Base-by-base conservation (phyloP, 306 rosid species). In the Vigna unguiculata region DNA sequence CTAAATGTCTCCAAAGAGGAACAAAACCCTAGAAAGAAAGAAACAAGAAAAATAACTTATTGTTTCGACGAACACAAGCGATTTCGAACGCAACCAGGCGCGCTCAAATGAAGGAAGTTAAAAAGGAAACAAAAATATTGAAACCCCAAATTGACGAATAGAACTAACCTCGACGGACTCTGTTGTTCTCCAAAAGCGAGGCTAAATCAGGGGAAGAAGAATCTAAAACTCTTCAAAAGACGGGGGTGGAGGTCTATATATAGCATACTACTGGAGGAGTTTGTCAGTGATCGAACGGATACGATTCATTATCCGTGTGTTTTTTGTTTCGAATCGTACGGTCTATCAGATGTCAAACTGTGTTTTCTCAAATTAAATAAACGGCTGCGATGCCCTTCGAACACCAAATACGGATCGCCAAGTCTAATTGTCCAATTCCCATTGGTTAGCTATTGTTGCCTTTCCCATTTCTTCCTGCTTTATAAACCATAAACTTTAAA, bases 301-400 rank as follows among this genome's bases (percentile, higher is more conserved):
- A 62, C 16, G 61, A 87, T 77, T 68, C 4, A 21, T 8, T 49
- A 69, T 82, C 83, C 83, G 74, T 83, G 93, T 85, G 93, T 79
- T 89, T 87, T 83, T 82, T 83, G 16, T 16, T n/a, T 2, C 3
- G 1, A 13, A 89, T 83, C 86, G 21, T 22, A 84, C 91, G 93
- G 90, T 1, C 1, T 0, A 6, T 25, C 9, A 28, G 6, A 46
- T 12, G 17, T 14, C 63, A 5, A 24, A 13, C 38, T 85, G 93
- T 89, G 93, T 78, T 89, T 89, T 89, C 91, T 82, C 72, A 0
- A 0, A 8, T 19, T 8, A 0, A 80, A 45, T 68, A 21, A 32
- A 80, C 87, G 93, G 90, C 5, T 3, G 2, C 0, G 91, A 87
- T 89, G 20, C 4, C 45, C 17, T 30, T 16, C 14, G 4, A n/a